Evolutionary conservation across 2,329 filamentous ascomycete genomes (phyloP).

Genomic region (Gremmenia infestans): DNA sequence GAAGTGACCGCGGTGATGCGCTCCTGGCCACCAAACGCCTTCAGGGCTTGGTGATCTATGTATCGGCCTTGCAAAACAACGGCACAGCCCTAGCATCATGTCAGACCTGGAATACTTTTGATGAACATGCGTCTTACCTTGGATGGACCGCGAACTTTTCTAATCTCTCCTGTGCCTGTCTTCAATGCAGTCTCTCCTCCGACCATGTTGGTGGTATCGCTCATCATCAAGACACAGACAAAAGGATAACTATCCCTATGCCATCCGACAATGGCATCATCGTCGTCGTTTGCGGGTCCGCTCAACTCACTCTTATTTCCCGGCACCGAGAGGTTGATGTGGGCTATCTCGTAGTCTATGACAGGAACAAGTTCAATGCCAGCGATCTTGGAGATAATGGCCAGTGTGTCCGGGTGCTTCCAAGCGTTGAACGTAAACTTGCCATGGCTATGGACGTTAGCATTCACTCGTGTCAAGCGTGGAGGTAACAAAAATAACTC

Average conservation of each 20-base stretch:
- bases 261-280: conserved; percentile 40
- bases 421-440: conserved; percentile 61
- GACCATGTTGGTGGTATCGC: conserved; percentile 42
- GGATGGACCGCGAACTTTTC: conserved; percentile 39
- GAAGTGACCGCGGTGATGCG: conserved; percentile 44
- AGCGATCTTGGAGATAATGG: conserved; percentile 50
- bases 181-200: conserved; percentile 56
- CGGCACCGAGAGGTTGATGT: conserved; percentile 50
- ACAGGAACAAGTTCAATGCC: conserved; percentile 52
- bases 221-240: conserved; percentile 48
- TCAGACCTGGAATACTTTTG: conserved; percentile 4
- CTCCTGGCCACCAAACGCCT: conserved; percentile 38
- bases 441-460: conserved; percentile 43
- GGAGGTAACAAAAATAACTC: conserved; percentile 28
- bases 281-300: conserved; percentile 23
- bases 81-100: conserved; percentile 32
- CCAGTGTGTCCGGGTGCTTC: conserved; percentile 50
- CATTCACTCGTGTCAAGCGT: conserved; percentile 2
- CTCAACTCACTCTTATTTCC: conserved; percentile 21
- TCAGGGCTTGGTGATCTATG: conserved; percentile 40
- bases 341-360: conserved; percentile 53
- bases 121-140: conserved; percentile 32
- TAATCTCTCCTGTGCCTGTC: conserved; percentile 43
- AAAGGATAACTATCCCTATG: conserved; percentile 48
- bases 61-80: conserved; percentile 43